Conservation (phyloP, 2,329 filamentous ascomycete species). For the Didymella lethalis region DNA sequence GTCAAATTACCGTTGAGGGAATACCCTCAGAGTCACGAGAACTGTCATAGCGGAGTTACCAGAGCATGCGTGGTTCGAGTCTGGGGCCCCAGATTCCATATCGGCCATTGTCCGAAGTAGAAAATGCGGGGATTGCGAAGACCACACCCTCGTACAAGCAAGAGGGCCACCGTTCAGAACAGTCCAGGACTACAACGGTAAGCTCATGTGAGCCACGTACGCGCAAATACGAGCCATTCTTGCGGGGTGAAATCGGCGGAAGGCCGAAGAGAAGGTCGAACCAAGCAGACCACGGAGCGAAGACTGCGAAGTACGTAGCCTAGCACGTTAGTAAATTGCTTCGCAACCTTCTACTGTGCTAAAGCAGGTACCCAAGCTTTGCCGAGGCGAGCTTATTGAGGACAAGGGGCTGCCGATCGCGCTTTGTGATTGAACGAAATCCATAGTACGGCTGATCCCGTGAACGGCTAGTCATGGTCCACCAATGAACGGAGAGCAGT, state of each 20-base stretch:
- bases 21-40: background rate
- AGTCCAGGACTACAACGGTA: background rate
- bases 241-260: conserved; percentile 15
- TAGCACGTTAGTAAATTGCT: conserved; percentile 3
- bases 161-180: background rate
- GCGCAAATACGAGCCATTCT: background rate
- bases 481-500: background rate
- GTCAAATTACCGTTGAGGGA: background rate
- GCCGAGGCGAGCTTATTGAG: conserved; percentile 19
- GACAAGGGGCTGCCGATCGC: conserved; percentile 14
- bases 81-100: conserved; percentile 11
- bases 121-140: conserved; percentile 1
- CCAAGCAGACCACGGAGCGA: background rate
- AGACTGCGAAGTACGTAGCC: conserved; percentile 1
- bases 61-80: conserved; percentile 1
- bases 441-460: background rate
- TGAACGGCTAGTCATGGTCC: background rate
- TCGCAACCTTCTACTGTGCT: background rate
- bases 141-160: background rate
- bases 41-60: background rate
- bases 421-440: background rate
- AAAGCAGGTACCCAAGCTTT: conserved; percentile 9
- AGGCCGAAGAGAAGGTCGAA: conserved; percentile 4
- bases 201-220: background rate
- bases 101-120: conserved; percentile 6